Percentiles rank a stretch among this genome's conserved stretches.
These are phyloP conservation scores for Pleurotus tuber-regium DNA, from an alignment of 768 basidiomycete genomes.

Conservation along the genomic window DNA sequence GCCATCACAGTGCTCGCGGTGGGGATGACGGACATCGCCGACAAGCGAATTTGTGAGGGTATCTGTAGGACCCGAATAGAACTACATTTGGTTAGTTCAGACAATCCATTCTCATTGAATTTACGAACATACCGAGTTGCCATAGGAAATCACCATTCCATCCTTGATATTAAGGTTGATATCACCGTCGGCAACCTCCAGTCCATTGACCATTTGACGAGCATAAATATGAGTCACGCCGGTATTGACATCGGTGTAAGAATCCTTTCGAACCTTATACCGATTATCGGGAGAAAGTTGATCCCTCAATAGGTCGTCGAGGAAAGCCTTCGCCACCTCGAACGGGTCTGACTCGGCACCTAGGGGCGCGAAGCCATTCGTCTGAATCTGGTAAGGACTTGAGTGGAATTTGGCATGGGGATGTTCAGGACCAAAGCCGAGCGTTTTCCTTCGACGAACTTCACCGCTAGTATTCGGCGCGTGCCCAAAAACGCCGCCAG, in stretches of 20 bases:
- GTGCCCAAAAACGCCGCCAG: constrained; percentile 53
- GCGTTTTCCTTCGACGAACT: constrained; percentile 69
- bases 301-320: constrained; percentile 44
- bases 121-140: constrained; percentile 68
- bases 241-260: constrained; percentile 82
- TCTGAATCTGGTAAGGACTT: constrained; percentile 42
- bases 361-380: constrained; percentile 38
- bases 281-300: constrained; percentile 35
- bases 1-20: constrained; percentile 51
- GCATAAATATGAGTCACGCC: constrained; percentile 90
- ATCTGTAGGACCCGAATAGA: constrained; percentile 67
- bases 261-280: constrained; percentile 73
- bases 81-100: too few species aligned
- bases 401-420: constrained; percentile 68
- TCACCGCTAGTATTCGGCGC: constrained; percentile 26
- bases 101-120: too few species aligned
- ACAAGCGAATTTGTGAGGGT: constrained; percentile 30
- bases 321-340: constrained; percentile 62
- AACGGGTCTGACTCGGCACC: constrained; percentile 45
- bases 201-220: constrained; percentile 78
- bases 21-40: constrained; percentile 39
- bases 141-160: constrained; percentile 80
- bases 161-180: constrained; percentile 92
- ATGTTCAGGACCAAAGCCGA: constrained; percentile 84
- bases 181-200: constrained; percentile 89